Evolutionary conservation across 2,329 filamentous ascomycete species (phyloP).

Genomic region (Scorias spongiosa): DNA sequence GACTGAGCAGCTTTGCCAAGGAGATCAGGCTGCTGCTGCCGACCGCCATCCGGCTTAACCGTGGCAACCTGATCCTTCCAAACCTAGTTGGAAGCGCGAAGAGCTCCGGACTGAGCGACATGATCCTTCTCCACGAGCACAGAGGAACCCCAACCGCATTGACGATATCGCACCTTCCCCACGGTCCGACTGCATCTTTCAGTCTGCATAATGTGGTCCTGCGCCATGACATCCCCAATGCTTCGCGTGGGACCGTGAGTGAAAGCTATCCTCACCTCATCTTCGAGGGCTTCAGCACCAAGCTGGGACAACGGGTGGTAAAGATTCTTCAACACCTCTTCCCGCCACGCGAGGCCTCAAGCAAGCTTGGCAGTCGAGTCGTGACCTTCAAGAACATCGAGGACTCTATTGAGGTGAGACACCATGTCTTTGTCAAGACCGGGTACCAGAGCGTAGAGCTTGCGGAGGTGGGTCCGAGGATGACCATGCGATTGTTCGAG

Average conservation of each 20-base stretch:
- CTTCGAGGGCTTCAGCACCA: slow-evolving; percentile 82
- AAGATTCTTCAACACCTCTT: slow-evolving; percentile 91
- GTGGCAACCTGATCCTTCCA: slow-evolving; percentile 76
- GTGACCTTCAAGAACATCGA: slow-evolving; percentile 93
- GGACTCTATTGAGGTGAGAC: slow-evolving; percentile 72
- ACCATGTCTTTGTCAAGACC: slow-evolving; percentile 88
- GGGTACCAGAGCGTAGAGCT: slow-evolving; percentile 80
- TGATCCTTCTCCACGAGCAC: slow-evolving; percentile 82
- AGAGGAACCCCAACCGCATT: slow-evolving; percentile 82
- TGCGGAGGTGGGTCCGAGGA: slow-evolving; percentile 78
- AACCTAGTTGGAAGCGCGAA: slow-evolving; percentile 75
- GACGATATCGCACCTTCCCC: slow-evolving; percentile 73
- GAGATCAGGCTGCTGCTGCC: slow-evolving; percentile 74
- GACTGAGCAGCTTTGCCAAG: slow-evolving; percentile 81
- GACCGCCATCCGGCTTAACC: slow-evolving; percentile 75
- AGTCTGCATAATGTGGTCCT: slow-evolving; percentile 85
- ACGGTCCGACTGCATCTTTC: slow-evolving; percentile 77
- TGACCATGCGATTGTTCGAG: slow-evolving; percentile 96
- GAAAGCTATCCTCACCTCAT: slow-evolving; percentile 91
- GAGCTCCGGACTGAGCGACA: slow-evolving; percentile 64
- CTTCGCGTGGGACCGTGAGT: slow-evolving; percentile 70
- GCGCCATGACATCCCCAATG: slow-evolving; percentile 81
- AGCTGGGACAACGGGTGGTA: slow-evolving; percentile 65
- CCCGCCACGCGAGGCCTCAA: slow-evolving; percentile 67
- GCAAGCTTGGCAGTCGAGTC: slow-evolving; percentile 73